Conservation (phyloP, 257 asterid species). For the Nicotiana noctiflora region DNA sequence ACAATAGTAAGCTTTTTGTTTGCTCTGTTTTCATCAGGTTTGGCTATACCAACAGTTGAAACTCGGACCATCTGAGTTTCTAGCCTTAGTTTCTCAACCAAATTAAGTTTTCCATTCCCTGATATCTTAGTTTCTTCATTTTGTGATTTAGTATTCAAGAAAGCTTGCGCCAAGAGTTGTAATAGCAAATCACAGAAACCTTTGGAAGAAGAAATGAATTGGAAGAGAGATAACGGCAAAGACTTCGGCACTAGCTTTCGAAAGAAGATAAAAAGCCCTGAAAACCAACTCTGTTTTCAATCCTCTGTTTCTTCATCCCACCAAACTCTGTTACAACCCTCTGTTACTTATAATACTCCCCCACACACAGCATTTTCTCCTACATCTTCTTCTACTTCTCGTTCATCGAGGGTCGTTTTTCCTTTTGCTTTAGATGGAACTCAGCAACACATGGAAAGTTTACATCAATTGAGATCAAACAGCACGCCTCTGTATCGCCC, state of each 20-base stretch:
- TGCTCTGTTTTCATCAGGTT: background rate
- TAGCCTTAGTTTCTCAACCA: background rate
- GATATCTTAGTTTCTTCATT: background rate
- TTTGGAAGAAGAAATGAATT: constrained; percentile 7
- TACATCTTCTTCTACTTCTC: constrained; percentile 18
- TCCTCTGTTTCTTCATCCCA: constrained; percentile 18
- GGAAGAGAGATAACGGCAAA: constrained; percentile 19
- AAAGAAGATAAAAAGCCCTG: constrained; percentile 49
- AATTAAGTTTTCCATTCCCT: background rate
- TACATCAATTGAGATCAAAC: constrained; percentile 16
- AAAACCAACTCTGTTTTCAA: constrained; percentile 24
- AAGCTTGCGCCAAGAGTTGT: background rate
- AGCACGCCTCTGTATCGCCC: constrained; percentile 33
- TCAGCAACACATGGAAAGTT: constrained; percentile 24
- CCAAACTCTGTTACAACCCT: background rate
- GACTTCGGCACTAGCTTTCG: background rate
- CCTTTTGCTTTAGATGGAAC: constrained; percentile 50
- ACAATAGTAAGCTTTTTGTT: background rate
- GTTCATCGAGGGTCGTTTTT: constrained; percentile 31
- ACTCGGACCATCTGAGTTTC: constrained; percentile 22
- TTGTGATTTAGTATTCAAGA: background rate
- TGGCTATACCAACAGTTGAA: background rate
- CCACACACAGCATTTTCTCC: background rate
- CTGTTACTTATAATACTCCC: background rate
- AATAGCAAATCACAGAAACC: constrained; percentile 46